phyloP scores from a whole-genome alignment of 2,329 filamentous ascomycete genomes.

The Lachnum nothofagi region DNA sequence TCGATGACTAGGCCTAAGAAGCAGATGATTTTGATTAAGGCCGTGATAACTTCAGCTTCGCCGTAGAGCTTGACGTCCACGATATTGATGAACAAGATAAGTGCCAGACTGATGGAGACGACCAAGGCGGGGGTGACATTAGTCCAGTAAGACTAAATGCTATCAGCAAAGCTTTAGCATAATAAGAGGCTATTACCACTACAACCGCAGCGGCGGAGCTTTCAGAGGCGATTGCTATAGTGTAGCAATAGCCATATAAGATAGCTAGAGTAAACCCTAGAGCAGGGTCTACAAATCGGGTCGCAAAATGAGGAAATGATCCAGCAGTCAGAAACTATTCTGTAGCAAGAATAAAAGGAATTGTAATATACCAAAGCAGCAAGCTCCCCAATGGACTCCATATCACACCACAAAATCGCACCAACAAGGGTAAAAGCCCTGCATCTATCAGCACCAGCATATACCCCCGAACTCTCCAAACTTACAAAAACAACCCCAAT shows the following conservation, averaged over 20 bases:
- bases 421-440: conserved; percentile 39
- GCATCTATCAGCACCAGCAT: conserved; percentile 45
- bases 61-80: conserved; percentile 55
- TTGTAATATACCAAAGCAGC: conserved; percentile 21
- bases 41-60: conserved; percentile 58
- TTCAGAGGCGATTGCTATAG: conserved; percentile 25
- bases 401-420: conserved; percentile 32
- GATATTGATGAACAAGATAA: conserved; percentile 42
- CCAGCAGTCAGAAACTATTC: conserved; percentile 32
- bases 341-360: conserved; percentile 6
- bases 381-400: conserved; percentile 34
- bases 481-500: conserved; percentile 37
- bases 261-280: conserved; percentile 27
- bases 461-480: conserved; percentile 48
- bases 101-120: conserved; percentile 37
- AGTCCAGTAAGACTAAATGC: conserved; percentile 3
- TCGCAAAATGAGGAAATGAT: conserved; percentile 32
- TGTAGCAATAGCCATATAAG: conserved; percentile 27
- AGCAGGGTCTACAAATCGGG: conserved; percentile 33
- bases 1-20: conserved; percentile 60
- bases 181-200: neutral
- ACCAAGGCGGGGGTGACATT: conserved; percentile 2
- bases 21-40: conserved; percentile 50
- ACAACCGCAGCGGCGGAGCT: conserved; percentile 2
- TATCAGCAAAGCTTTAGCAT: neutral